Percentiles rank a stretch among this genome's conserved stretches.
Evolutionary conservation across 441 rosid species (phyloP).

Genomic region (Omphalea diandra): DNA sequence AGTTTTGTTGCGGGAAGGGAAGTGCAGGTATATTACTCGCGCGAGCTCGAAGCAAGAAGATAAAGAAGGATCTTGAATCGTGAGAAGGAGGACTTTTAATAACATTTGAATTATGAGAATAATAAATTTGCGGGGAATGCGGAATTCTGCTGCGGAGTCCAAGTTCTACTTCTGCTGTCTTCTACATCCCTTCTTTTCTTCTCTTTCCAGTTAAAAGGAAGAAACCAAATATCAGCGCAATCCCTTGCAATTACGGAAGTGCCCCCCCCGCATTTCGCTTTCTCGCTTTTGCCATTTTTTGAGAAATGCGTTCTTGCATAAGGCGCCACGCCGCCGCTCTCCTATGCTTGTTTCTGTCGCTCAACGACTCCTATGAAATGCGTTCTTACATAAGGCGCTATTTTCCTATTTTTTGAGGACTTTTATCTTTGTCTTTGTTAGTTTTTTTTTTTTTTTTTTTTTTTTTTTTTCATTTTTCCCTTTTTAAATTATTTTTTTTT

Average conservation of each 20-base stretch:
- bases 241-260: slow-evolving; percentile 4
- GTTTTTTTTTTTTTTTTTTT: no score
- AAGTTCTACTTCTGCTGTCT: not conserved
- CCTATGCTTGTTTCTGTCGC: no score
- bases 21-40: not conserved
- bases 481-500: no score
- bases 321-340: slow-evolving; percentile 2
- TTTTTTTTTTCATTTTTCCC: no score
- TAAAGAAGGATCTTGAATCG: slow-evolving; percentile 7
- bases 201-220: not conserved
- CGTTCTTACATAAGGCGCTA: no score
- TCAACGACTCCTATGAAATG: no score
- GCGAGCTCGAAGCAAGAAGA: not conserved
- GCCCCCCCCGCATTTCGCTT: slow-evolving; percentile 8
- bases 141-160: not conserved
- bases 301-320: no score
- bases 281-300: not conserved
- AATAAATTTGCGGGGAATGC: not conserved
- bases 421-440: no score
- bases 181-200: not conserved
- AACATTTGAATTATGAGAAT: slow-evolving; percentile 1
- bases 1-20: not conserved
- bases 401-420: no score
- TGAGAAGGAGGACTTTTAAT: slow-evolving; percentile 5
- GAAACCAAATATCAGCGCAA: not conserved